Conservation (phyloP, 1,139 yeast species). For the Torulaspora pretoriensis region DNA sequence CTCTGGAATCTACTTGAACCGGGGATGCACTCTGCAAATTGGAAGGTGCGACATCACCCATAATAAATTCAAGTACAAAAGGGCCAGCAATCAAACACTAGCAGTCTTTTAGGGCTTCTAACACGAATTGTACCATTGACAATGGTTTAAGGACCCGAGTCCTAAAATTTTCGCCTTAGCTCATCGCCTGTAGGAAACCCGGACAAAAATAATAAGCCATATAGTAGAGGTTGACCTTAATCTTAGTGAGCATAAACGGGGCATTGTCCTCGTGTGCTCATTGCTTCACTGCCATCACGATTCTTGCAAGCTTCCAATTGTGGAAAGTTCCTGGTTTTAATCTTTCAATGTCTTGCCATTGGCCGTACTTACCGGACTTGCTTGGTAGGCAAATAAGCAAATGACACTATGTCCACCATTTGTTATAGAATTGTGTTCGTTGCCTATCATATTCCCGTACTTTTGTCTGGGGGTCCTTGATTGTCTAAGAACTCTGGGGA, state of each 20-base stretch:
- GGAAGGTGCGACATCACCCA: slow-evolving; percentile 7
- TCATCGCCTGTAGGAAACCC: slow-evolving; percentile 1
- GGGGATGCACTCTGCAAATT: slow-evolving; percentile 6
- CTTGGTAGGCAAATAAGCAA: too few species aligned
- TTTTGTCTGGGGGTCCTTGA: neutral
- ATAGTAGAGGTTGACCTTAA: neutral
- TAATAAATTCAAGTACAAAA: neutral
- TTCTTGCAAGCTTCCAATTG: too few species aligned
- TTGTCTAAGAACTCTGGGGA: neutral
- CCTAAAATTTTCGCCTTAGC: slow-evolving; percentile 2
- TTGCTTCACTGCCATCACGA: too few species aligned
- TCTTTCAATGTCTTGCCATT: too few species aligned
- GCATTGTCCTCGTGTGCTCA: neutral
- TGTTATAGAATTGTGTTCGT: too few species aligned
- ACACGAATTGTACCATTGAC: neutral
- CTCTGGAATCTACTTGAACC: neutral
- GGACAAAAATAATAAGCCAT: neutral
- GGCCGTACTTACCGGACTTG: too few species aligned
- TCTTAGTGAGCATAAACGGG: too few species aligned
- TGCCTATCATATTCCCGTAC: too few species aligned
- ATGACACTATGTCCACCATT: too few species aligned
- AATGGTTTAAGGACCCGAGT: neutral
- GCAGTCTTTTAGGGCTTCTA: neutral
- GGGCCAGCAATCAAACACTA: neutral
- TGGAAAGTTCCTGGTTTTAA: too few species aligned